Evolutionary conservation across 2,329 filamentous ascomycete species (phyloP), one percentile per base, ranked within the genome.

Genomic region (Emmonsia crescens): DNA sequence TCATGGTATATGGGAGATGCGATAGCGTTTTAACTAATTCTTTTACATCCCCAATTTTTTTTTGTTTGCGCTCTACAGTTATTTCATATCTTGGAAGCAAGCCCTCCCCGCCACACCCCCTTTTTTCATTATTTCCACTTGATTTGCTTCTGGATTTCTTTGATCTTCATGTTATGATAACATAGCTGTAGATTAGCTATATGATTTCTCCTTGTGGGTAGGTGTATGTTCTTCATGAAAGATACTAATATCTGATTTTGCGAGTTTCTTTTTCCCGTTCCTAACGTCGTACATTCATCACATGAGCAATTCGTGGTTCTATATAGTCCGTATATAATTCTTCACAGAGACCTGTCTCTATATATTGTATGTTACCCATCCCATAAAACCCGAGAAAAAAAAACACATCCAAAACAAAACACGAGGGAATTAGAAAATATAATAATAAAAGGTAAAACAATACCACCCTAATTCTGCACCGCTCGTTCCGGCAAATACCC

Each of bases 401-500:
- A 9, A 36, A 19, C 9, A 8, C 16, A 40, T 27, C 27, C 12
- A 36, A 48, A 24, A 27, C 38, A 57, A 24, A 44, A 19, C 3
- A 5, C 2, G 12, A 38, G 19, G 42, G 21, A 44, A 21, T 8
- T 5, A n/a, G 0, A 40, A 40, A 40, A 40, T 8, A 9, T 38
- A 46, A 38, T 8, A 3, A 12, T 1, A n/a, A 57, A 19, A 31
- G 14, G 2, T n/a, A 49, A 19, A 54, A 61, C 44, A 40, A 36
- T 29, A 60, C 24, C 59, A 61, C 57, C n/a, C 27, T 62, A 64
- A 40, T 63, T 67, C 64, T 71, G 70, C 64, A 72, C 65, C 67
- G 69, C 67, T 48, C n/a, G 21, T 70, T 75, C 60, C 57, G 74
- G 74, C 71, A 85, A 72, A 68, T 90, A 78, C 0, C 86, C 87